Conservation (phyloP, 768 basidiomycete genomes). For the Clitopilus hobsonii region DNA sequence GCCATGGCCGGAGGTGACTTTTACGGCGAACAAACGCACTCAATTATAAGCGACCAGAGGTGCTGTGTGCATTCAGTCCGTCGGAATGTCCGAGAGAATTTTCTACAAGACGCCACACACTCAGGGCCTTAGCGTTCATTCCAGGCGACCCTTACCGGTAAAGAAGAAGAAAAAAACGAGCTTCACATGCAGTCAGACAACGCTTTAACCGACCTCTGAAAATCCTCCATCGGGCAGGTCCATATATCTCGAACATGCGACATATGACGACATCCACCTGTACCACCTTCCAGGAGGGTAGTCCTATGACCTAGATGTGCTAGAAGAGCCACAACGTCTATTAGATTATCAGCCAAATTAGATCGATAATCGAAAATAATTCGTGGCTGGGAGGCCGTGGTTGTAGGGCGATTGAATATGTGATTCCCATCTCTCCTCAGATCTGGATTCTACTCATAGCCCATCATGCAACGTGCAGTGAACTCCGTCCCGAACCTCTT, state of each 20-base stretch:
- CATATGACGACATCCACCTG: neutral
- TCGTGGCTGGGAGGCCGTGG: neutral
- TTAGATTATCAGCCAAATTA: neutral
- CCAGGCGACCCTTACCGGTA: constrained; percentile 1
- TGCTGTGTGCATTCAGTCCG: no score
- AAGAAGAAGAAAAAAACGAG: neutral
- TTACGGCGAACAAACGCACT: neutral
- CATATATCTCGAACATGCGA: neutral
- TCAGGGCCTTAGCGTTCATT: neutral
- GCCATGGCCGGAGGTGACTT: neutral
- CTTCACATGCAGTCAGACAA: neutral
- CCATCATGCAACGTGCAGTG: neutral
- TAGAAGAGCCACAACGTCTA: neutral
- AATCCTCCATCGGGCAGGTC: neutral
- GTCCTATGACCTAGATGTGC: constrained; percentile 1
- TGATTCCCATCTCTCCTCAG: neutral
- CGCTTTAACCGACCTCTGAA: neutral
- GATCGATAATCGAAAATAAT: neutral
- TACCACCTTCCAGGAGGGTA: neutral
- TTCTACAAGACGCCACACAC: constrained; percentile 1
- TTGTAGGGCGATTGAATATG: neutral
- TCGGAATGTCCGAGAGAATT: neutral
- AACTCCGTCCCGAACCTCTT: constrained; percentile 1
- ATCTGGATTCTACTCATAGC: neutral
- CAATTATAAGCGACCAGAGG: neutral